Evolutionary conservation across 352 stramenopile species (phyloP).

Genomic region (Hyaloperonospora brassicae): DNA sequence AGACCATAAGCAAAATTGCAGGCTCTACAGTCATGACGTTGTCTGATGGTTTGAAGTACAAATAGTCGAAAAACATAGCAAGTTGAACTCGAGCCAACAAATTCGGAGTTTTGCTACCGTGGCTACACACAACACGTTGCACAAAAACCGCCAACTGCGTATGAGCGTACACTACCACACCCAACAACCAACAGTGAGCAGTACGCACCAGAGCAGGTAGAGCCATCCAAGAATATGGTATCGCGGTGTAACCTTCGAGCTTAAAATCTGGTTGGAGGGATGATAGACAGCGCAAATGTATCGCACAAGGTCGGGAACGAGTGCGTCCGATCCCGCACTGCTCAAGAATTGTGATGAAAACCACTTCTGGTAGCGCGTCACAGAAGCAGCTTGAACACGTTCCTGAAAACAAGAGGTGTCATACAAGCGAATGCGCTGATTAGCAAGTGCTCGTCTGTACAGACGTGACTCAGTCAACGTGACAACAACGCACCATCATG

Average conservation of each 20-base stretch:
- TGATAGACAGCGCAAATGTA: slow-evolving; percentile 83
- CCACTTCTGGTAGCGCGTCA: slow-evolving; percentile 83
- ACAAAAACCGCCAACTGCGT: neutral
- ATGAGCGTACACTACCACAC: neutral
- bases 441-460: neutral
- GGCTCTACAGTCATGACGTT: slow-evolving; percentile 82
- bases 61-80: slow-evolving; percentile 84
- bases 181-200: neutral
- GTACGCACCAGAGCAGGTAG: slow-evolving; percentile 69
- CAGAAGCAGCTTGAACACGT: slow-evolving; percentile 58
- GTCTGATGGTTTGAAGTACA: slow-evolving; percentile 76
- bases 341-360: slow-evolving; percentile 79
- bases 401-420: slow-evolving; percentile 27
- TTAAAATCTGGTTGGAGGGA: slow-evolving; percentile 72
- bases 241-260: slow-evolving; percentile 75
- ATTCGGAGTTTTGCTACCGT: slow-evolving; percentile 59
- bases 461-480: neutral
- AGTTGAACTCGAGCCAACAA: slow-evolving; percentile 68
- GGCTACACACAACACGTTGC: slow-evolving; percentile 11
- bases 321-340: slow-evolving; percentile 47
- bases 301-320: slow-evolving; percentile 74
- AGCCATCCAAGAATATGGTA: slow-evolving; percentile 84
- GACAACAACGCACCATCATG: slow-evolving; percentile 56
- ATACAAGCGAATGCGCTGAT: neutral
- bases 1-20: slow-evolving; percentile 76